These are phyloP conservation scores for Kazachstania taianensis DNA, from an alignment of 805 yeast genomes.

Conservation along the genomic window DNA sequence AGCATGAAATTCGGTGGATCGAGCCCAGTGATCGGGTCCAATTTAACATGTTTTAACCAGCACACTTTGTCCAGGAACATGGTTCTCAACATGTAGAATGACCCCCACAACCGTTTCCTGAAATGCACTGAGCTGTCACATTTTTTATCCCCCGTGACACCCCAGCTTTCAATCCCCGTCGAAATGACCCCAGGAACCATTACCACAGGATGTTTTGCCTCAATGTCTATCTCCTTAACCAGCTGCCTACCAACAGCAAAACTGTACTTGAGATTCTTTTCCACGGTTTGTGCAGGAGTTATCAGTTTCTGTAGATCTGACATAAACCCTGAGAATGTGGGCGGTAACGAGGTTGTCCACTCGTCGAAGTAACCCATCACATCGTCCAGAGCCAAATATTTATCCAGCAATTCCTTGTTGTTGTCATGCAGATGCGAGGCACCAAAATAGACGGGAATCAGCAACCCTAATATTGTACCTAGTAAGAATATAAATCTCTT, in stretches of 20 bases:
- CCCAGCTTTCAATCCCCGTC: conserved; percentile 93
- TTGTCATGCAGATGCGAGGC: conserved; percentile 21
- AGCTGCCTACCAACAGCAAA: conserved; percentile 79
- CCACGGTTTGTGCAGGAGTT: conserved; percentile 34
- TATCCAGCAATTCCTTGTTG: conserved; percentile 33
- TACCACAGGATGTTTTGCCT: conserved; percentile 66
- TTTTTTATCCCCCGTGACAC: conserved; percentile 58
- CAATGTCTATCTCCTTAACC: conserved; percentile 39
- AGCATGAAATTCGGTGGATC: conserved; percentile 78
- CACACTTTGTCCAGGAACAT: conserved; percentile 88
- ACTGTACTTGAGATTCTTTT: conserved; percentile 72
- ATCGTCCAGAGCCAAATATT: conserved; percentile 45
- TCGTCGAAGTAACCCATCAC: conserved; percentile 53
- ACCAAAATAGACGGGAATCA: conserved; percentile 55
- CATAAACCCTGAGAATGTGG: conserved; percentile 48
- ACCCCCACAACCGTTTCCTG: conserved; percentile 92
- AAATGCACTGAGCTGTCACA: conserved; percentile 82
- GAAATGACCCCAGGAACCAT: conserved; percentile 95
- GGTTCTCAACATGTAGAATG: conserved; percentile 85
- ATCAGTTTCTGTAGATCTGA: conserved; percentile 35
- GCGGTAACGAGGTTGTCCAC: conserved; percentile 68
- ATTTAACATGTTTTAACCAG: conserved; percentile 86
- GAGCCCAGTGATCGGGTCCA: conserved; percentile 84
- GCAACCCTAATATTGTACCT: conserved; percentile 66
- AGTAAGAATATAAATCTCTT: conserved; percentile 51